phyloP scores from a whole-genome alignment of 768 basidiomycete genomes.

The Boletus sensibilis region DNA sequence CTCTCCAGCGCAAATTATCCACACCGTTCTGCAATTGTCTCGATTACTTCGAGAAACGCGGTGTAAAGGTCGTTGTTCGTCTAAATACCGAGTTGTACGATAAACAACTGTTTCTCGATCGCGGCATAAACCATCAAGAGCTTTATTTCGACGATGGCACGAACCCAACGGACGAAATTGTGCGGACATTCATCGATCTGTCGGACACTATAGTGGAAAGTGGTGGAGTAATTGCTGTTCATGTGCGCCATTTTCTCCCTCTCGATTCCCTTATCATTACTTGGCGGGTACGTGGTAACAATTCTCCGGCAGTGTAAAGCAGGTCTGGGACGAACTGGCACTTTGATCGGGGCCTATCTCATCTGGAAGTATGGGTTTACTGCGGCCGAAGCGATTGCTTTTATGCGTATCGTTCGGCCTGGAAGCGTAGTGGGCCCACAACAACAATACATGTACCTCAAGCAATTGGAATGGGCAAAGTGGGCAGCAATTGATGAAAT shows the following conservation, averaged over 20 bases:
- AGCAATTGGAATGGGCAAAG: constrained; percentile 90
- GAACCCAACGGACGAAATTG: constrained; percentile 94
- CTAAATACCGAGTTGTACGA: constrained; percentile 94
- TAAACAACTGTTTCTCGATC: constrained; percentile 72
- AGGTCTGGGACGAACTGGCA: constrained; percentile 93
- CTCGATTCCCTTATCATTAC: constrained; percentile 9
- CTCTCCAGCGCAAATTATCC: constrained; percentile 74
- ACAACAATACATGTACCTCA: constrained; percentile 93
- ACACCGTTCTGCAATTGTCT: constrained; percentile 87
- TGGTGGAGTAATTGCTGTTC: constrained; percentile 85
- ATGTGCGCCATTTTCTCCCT: constrained; percentile 51
- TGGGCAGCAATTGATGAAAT: constrained; percentile 89
- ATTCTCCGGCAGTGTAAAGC: constrained; percentile 76
- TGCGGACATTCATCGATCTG: constrained; percentile 85
- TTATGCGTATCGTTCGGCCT: constrained; percentile 97
- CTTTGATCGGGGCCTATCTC: constrained; percentile 95
- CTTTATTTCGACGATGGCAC: constrained; percentile 98
- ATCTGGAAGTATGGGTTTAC: constrained; percentile 99
- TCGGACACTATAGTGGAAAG: constrained; percentile 74
- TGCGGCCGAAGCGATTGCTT: constrained; percentile 92
- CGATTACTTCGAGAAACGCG: constrained; percentile 86
- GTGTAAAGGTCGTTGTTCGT: constrained; percentile 88
- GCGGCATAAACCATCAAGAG: constrained; percentile 85
- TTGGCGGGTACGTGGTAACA: constrained; percentile 21
- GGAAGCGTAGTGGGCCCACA: constrained; percentile 92